phyloP scores from a whole-genome alignment of 2,329 filamentous ascomycete genomes.

The Trematosphaeria pertusa region DNA sequence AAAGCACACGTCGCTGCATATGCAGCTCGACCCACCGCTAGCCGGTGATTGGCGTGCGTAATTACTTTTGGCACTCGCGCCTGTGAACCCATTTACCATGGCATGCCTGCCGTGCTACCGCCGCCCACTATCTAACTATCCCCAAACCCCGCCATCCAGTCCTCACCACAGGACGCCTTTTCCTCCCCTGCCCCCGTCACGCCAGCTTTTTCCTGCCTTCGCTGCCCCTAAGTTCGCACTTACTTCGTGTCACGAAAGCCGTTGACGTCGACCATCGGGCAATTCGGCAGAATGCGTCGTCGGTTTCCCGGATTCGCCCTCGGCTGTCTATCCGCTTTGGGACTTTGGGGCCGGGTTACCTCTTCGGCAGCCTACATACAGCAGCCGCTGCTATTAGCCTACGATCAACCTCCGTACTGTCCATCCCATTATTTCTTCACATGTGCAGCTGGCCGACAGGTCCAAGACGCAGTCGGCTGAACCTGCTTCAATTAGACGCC shows the following conservation, averaged over 20 bases:
- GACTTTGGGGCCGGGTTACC: conserved; percentile 19
- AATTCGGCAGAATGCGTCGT: conserved; percentile 35
- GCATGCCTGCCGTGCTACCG: not conserved
- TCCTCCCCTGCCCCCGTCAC: not conserved
- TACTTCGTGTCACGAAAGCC: conserved; percentile 7
- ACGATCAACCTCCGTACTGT: conserved; percentile 12
- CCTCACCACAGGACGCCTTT: not conserved
- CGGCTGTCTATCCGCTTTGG: conserved; percentile 35
- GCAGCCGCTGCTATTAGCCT: conserved; percentile 27
- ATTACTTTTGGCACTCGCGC: conserved; percentile 6
- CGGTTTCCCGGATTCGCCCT: conserved; percentile 26
- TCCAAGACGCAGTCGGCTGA: not conserved
- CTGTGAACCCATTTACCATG: not conserved
- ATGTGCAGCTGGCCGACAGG: not conserved
- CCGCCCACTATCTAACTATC: not conserved
- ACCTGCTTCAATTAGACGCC: too few species aligned
- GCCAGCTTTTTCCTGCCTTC: not conserved
- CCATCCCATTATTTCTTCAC: not conserved
- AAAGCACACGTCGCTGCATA: conserved; percentile 6
- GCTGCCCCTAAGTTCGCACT: not conserved
- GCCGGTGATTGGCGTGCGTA: conserved; percentile 13
- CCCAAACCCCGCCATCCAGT: not conserved
- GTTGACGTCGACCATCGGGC: conserved; percentile 23
- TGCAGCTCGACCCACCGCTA: conserved; percentile 9
- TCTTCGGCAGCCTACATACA: conserved; percentile 29